Evolutionary conservation across 208 protist species (phyloP).

Genomic region (Crithidia fasciculata): DNA sequence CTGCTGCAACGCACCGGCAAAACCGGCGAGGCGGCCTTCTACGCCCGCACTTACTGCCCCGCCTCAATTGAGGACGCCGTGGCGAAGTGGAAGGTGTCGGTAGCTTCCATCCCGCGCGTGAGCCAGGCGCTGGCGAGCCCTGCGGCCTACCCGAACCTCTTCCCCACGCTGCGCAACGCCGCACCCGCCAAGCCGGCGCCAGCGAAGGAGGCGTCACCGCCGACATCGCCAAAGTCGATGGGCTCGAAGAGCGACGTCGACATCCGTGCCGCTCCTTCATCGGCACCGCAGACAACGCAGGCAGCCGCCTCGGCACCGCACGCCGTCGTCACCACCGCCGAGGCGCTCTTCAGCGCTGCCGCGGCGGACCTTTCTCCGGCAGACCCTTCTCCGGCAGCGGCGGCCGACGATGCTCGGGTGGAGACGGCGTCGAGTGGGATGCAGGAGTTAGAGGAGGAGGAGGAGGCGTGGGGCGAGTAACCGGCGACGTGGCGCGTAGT

Average conservation of each 20-base stretch:
- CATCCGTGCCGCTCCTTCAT: background rate
- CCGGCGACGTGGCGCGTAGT: background rate
- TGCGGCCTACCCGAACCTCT: slow-evolving; percentile 95
- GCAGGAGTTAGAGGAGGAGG: slow-evolving; percentile 19
- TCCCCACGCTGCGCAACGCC: slow-evolving; percentile 61
- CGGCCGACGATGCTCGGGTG: background rate
- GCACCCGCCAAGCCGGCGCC: background rate
- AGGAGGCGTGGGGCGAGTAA: slow-evolving; percentile 8
- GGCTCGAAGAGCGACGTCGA: background rate
- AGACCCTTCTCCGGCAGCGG: background rate
- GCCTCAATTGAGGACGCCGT: slow-evolving; percentile 79
- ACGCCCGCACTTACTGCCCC: slow-evolving; percentile 96
- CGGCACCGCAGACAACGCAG: background rate
- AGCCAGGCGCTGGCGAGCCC: slow-evolving; percentile 94
- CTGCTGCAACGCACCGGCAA: slow-evolving; percentile 86
- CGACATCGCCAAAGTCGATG: background rate
- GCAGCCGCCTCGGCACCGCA: background rate
- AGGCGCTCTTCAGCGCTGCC: background rate
- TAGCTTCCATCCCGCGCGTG: slow-evolving; percentile 77
- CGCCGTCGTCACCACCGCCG: background rate
- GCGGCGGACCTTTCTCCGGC: background rate
- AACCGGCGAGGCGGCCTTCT: slow-evolving; percentile 95
- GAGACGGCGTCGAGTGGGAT: slow-evolving; percentile 1
- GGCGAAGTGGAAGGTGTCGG: slow-evolving; percentile 86
- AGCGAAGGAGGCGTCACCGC: background rate